These are phyloP conservation scores for Penicillium crystallinum DNA, from an alignment of 495 filamentous ascomycete genomes.

Conservation along the genomic window DNA sequence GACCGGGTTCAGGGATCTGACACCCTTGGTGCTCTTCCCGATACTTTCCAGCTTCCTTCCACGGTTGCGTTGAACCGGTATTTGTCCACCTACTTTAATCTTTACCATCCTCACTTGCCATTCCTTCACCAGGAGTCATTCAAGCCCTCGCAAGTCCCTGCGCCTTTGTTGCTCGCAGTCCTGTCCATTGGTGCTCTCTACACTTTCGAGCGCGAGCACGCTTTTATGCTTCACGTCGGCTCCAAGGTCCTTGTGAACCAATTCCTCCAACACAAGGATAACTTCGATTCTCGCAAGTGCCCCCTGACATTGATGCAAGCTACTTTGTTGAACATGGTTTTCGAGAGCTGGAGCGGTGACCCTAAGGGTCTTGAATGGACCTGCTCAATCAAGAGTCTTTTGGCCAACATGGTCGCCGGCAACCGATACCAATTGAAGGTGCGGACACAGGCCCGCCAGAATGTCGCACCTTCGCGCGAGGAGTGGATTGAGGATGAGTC, in stretches of 20 bases:
- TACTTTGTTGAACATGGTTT: conserved; percentile 95
- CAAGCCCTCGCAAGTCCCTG: conserved; percentile 66
- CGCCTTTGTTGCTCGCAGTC: conserved; percentile 82
- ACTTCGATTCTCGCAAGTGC: conserved; percentile 97
- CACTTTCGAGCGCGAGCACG: conserved; percentile 93
- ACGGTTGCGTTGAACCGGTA: conserved; percentile 78
- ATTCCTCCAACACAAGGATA: conserved; percentile 95
- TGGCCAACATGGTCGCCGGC: conserved; percentile 97
- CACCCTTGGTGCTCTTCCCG: conserved; percentile 73
- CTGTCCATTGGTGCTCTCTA: conserved; percentile 95
- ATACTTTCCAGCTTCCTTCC: conserved; percentile 82
- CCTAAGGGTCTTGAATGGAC: conserved; percentile 97
- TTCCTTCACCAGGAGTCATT: conserved; percentile 96
- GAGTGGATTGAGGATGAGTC: conserved; percentile 98
- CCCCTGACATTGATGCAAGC: conserved; percentile 97
- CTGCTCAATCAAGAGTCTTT: conserved; percentile 94
- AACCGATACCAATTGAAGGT: conserved; percentile 95
- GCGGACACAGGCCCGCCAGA: conserved; percentile 81
- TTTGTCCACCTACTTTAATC: conserved; percentile 89
- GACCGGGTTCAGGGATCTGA: conserved; percentile 81
- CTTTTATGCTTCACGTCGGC: conserved; percentile 94
- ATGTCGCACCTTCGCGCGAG: conserved; percentile 66
- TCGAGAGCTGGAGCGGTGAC: conserved; percentile 98
- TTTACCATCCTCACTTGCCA: conserved; percentile 95
- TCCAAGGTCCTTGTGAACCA: conserved; percentile 95